Evolutionary conservation across 371 early-diverging fungal genomes (phyloP).

Genomic region (Funneliformis caledonium): DNA sequence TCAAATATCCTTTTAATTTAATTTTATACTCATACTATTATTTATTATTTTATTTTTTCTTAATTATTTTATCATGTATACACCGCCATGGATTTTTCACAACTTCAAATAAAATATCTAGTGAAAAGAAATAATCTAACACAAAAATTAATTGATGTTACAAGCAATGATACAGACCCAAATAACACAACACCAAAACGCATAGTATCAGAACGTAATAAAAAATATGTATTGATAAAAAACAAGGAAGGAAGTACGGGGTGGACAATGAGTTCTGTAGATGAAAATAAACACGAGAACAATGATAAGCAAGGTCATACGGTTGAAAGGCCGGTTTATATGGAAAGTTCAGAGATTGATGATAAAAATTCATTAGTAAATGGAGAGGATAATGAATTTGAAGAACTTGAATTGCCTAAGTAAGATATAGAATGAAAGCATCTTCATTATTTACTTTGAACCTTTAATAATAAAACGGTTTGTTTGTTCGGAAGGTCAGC

Average conservation of each 20-base stretch:
- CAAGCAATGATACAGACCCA: conserved; percentile 36
- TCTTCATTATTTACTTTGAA: background rate
- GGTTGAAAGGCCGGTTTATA: conserved; percentile 44
- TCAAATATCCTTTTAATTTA: conserved; percentile 42
- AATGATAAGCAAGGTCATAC: conserved; percentile 44
- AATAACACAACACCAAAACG: conserved; percentile 53
- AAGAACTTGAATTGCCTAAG: conserved; percentile 45
- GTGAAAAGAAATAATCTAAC: conserved; percentile 87
- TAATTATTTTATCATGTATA: conserved; percentile 32
- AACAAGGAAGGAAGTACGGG: conserved; percentile 75
- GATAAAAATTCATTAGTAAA: conserved; percentile 40
- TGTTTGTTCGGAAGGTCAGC: background rate
- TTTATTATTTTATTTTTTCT: background rate
- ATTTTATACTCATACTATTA: background rate
- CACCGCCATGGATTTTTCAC: conserved; percentile 86
- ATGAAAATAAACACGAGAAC: conserved; percentile 25
- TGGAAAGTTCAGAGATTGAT: conserved; percentile 45
- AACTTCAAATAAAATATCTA: conserved; percentile 85
- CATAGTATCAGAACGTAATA: conserved; percentile 81
- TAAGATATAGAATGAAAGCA: background rate
- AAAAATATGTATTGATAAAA: conserved; percentile 82
- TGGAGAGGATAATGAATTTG: conserved; percentile 38
- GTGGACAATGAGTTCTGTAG: conserved; percentile 61
- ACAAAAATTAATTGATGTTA: conserved; percentile 72
- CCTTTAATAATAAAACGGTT: background rate